Percentiles rank a stretch among this genome's conserved stretches.
These are phyloP conservation scores for Amanita muscaria DNA, from an alignment of 768 basidiomycete species.

Conservation along the genomic window DNA sequence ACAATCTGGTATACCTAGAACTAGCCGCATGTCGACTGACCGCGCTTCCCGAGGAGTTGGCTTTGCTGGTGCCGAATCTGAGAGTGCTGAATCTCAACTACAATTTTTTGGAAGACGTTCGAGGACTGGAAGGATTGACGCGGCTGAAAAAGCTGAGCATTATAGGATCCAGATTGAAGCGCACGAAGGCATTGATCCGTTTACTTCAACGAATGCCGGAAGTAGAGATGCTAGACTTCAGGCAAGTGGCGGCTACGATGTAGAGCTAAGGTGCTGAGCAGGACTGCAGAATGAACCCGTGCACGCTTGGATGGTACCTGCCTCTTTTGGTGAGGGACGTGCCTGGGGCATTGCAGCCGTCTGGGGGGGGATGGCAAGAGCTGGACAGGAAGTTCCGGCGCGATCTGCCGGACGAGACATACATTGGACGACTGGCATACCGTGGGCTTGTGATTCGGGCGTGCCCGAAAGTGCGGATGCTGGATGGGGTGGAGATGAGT, in stretches of 20 bases:
- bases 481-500: slow-evolving; percentile 83
- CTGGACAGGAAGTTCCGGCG: slow-evolving; percentile 83
- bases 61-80: slow-evolving; percentile 68
- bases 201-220: slow-evolving; percentile 64
- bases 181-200: slow-evolving; percentile 64
- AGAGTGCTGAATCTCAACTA: slow-evolving; percentile 93
- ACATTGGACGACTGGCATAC: slow-evolving; percentile 82
- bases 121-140: slow-evolving; percentile 58
- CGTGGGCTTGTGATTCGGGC: slow-evolving; percentile 81
- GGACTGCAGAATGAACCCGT: slow-evolving; percentile 77
- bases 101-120: slow-evolving; percentile 80
- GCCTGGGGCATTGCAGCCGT: slow-evolving; percentile 59
- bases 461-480: slow-evolving; percentile 52
- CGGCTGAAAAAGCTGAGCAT: slow-evolving; percentile 78
- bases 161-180: slow-evolving; percentile 76
- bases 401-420: slow-evolving; percentile 81
- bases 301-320: slow-evolving; percentile 92
- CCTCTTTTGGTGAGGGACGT: slow-evolving; percentile 70
- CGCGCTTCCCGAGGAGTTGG: slow-evolving; percentile 59
- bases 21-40: slow-evolving; percentile 79
- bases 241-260: slow-evolving; percentile 34
- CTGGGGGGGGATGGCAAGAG: slow-evolving; percentile 49
- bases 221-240: slow-evolving; percentile 85
- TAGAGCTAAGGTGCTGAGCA: neutral
- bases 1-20: slow-evolving; percentile 89